Evolutionary conservation across 192 early-diverging fungal species (phyloP).

Genomic region (Powellomyces hirtus): DNA sequence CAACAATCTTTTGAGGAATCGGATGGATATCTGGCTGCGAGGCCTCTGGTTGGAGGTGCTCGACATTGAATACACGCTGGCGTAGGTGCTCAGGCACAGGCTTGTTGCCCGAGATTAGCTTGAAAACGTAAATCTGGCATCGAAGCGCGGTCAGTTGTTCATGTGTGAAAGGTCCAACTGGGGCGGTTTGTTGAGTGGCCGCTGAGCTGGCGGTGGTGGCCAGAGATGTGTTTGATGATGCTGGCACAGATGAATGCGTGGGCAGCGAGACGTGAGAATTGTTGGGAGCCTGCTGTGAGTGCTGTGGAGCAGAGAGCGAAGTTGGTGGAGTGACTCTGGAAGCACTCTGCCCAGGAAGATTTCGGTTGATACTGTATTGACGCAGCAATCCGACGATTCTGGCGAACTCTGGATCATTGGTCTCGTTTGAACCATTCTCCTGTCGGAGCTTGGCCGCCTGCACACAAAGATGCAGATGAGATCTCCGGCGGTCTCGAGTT

Average conservation of each 20-base stretch:
- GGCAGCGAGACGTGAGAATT: neutral
- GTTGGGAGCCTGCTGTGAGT: neutral
- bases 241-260: neutral
- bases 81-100: conserved; percentile 71
- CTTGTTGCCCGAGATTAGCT: conserved; percentile 75
- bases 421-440: conserved; percentile 70
- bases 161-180: conserved; percentile 30
- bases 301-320: neutral
- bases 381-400: conserved; percentile 61
- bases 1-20: conserved; percentile 49
- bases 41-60: conserved; percentile 5
- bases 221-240: neutral
- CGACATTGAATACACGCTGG: conserved; percentile 61
- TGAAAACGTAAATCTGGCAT: conserved; percentile 83
- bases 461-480: neutral
- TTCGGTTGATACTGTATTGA: conserved; percentile 13
- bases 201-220: neutral
- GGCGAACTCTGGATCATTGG: conserved; percentile 72
- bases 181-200: neutral
- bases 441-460: conserved; percentile 52
- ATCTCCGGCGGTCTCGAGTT: neutral
- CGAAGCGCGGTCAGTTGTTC: conserved; percentile 70
- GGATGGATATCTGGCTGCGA: conserved; percentile 32
- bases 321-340: neutral
- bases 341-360: neutral